Percentiles rank a stretch among this genome's conserved stretches.
Evolutionary conservation across 306 rosid species (phyloP).

Genomic region (Styphnolobium japonicum): DNA sequence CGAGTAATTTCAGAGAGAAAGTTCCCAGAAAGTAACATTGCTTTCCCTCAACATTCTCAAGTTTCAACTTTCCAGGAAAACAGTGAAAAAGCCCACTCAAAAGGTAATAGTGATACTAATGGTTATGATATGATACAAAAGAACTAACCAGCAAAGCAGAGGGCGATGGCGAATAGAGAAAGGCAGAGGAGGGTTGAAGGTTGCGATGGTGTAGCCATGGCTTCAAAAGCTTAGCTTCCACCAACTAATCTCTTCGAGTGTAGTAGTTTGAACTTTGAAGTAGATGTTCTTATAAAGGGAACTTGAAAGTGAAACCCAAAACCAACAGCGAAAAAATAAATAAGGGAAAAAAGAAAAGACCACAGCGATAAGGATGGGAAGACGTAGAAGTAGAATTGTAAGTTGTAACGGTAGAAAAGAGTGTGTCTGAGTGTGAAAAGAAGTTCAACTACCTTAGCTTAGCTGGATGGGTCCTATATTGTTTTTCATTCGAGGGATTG

Average conservation of each 20-base stretch:
- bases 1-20: background rate
- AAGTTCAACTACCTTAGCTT: background rate
- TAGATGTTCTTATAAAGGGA: constrained; percentile 3
- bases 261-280: background rate
- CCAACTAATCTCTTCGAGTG: background rate
- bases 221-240: background rate
- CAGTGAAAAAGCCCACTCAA: background rate
- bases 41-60: background rate
- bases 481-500: background rate
- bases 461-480: background rate
- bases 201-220: constrained; percentile 53
- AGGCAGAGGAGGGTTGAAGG: constrained; percentile 35
- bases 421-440: background rate
- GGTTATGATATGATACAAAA: background rate
- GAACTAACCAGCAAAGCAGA: constrained; percentile 47
- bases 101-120: background rate
- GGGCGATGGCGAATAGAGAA: constrained; percentile 31
- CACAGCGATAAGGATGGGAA: background rate
- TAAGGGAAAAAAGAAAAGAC: background rate
- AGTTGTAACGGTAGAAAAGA: background rate
- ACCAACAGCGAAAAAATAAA: background rate
- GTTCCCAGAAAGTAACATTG: constrained; percentile 4
- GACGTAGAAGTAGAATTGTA: background rate
- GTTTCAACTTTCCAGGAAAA: background rate
- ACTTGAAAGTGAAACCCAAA: background rate